Conservation (phyloP, 192 early-diverging fungal species). For the Linnemannia hyalina region DNA sequence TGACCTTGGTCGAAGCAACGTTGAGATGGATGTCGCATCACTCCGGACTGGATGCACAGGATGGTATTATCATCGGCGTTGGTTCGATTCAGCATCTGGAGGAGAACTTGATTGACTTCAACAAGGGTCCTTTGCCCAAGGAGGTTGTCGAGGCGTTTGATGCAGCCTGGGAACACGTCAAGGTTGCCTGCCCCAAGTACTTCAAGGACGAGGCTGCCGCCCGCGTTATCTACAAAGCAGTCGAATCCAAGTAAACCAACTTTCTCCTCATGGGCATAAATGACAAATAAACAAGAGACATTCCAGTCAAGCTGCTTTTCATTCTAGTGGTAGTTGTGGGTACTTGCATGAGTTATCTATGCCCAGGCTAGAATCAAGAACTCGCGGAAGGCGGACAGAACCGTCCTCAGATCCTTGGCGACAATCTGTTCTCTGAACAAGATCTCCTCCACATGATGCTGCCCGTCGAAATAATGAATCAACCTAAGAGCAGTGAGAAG, state of each 20-base stretch:
- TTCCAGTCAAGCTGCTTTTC: too few species aligned
- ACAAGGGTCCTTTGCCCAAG: constrained; percentile 66
- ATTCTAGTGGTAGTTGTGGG: background rate
- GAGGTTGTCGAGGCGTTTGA: constrained; percentile 68
- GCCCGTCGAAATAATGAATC: constrained; percentile 82
- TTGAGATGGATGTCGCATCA: constrained; percentile 61
- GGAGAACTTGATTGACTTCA: constrained; percentile 64
- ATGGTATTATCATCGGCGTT: constrained; percentile 55
- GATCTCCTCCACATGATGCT: constrained; percentile 86
- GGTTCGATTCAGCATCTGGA: constrained; percentile 56
- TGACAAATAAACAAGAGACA: too few species aligned
- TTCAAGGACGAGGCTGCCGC: constrained; percentile 30
- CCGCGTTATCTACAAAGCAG: background rate
- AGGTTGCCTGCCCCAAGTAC: constrained; percentile 47
- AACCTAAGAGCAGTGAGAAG: constrained; percentile 57
- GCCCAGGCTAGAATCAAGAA: constrained; percentile 52
- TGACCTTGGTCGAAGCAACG: constrained; percentile 52
- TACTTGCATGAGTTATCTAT: background rate
- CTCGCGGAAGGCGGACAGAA: constrained; percentile 41
- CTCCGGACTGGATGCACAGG: constrained; percentile 38
- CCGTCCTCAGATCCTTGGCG: constrained; percentile 53
- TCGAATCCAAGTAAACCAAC: background rate
- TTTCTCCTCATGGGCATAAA: too few species aligned
- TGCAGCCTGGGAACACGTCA: constrained; percentile 66
- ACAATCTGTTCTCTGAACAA: constrained; percentile 57